Evolutionary conservation across 2,329 filamentous ascomycete genomes (phyloP), one percentile per base, ranked within the genome.

Genomic region (Pseudogymnoascus sp.): DNA sequence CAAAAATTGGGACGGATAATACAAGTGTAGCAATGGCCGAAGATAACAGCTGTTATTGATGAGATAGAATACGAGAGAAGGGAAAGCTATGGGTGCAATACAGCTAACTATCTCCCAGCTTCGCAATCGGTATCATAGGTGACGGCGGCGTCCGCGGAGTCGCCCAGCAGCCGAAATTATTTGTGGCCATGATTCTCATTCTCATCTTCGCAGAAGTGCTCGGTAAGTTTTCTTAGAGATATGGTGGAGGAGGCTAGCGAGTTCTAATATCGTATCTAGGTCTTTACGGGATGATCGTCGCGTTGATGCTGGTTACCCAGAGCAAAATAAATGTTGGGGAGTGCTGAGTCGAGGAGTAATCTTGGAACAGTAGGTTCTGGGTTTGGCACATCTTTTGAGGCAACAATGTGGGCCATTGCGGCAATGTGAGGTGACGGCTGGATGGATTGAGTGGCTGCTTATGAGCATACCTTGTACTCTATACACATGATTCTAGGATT

Each of bases 211-310:
- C 87, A 67, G 87, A 90, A 87, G 87, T 90, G 64, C 78, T 90
- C 80, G 87, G 91, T 93, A 80, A 56, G 66, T 61, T 28, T 40
- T 53, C 23, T 18, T 33, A 7, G 11, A 33, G 25, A 33, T 5
- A 6, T 3, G 28, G 23, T 28, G 6, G n/a, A 56, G 31, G 25
- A 7, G 47, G 25, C n/a, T 11, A 31, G 2, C 25, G 3, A 31
- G n/a, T 33, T 56, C 47, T 56, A 56, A 56, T 56, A 12, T 18
- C 25, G 3, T 14, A 37, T 35, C 7, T 66, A 93, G 90, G 92
- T 92, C 90, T 97, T 63, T 97, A 97, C 82, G 93, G 93, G 77
- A 84, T 97, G 73, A 97, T 97, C 76, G 93, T 97, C 69, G 93
- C 92, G 67, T 88, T 97, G 73, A 87, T 97, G 76, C 96, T 97